These are phyloP conservation scores for Kregervanrija pseudodelftensis DNA, from an alignment of 805 yeast genomes.

Conservation along the genomic window DNA sequence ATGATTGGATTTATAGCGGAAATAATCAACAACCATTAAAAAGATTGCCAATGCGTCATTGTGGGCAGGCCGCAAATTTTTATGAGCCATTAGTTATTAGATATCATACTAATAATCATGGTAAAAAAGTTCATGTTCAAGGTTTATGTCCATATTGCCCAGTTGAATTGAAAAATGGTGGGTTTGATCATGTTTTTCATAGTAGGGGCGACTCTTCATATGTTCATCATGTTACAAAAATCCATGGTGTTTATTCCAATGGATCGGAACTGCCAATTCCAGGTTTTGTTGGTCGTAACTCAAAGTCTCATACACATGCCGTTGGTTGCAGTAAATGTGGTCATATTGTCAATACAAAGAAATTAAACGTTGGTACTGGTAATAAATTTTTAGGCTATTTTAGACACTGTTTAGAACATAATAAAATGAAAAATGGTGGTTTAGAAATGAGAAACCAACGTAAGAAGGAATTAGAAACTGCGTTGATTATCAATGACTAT, in stretches of 20 bases:
- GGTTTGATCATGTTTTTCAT: conserved; percentile 14
- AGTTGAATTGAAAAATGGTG: conserved; percentile 1
- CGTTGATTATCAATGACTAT: too few relatives aligned
- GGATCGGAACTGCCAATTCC: conserved; percentile 26
- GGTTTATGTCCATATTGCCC: conserved; percentile 28
- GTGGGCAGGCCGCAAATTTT: conserved; percentile 5
- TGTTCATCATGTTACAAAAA: conserved; percentile 26
- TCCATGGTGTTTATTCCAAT: conserved; percentile 27
- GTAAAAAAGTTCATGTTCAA: conserved; percentile 15
- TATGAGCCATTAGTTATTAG: conserved; percentile 17
- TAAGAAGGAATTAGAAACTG: not conserved
- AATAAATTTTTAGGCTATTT: conserved; percentile 22
- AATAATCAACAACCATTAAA: conserved; percentile 2
- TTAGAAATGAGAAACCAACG: not conserved
- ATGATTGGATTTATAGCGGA: conserved; percentile 5
- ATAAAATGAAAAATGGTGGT: conserved; percentile 14
- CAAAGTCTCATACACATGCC: conserved; percentile 10
- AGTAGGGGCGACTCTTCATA: conserved; percentile 22
- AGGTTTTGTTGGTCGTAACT: conserved; percentile 11
- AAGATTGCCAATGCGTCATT: conserved; percentile 6
- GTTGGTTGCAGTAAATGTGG: conserved; percentile 21
- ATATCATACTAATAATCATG: conserved; percentile 7
- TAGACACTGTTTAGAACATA: conserved; percentile 24
- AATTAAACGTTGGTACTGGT: conserved; percentile 5
- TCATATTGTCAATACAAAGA: conserved; percentile 15